Percentiles rank a stretch among this genome's conserved stretches.
These are phyloP conservation scores for Exophiala lecanii-corni DNA, from an alignment of 2,329 filamentous ascomycete species.

Conservation along the genomic window DNA sequence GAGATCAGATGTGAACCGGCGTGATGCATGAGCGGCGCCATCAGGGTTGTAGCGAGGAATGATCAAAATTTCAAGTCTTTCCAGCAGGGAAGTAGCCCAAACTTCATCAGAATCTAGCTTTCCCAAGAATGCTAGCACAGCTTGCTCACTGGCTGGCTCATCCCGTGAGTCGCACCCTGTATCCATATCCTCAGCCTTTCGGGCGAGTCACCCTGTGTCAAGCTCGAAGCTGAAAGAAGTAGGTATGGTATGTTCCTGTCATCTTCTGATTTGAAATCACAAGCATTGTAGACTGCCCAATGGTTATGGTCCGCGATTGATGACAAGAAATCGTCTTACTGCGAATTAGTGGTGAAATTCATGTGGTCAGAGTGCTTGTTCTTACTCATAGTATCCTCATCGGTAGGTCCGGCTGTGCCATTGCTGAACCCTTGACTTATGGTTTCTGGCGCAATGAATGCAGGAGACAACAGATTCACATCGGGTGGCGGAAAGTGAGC, in stretches of 20 bases:
- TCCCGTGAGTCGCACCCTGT: slow-evolving; percentile 12
- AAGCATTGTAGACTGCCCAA: slow-evolving; percentile 4
- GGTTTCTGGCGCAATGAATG: slow-evolving; percentile 5
- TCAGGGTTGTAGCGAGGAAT: slow-evolving; percentile 12
- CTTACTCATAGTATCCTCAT: slow-evolving; percentile 7
- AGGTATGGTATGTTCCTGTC: slow-evolving; percentile 8
- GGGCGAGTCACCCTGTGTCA: background rate
- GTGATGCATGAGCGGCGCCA: slow-evolving; percentile 8
- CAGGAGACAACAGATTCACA: slow-evolving; percentile 11
- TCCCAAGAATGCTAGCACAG: slow-evolving; percentile 9
- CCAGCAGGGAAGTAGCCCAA: slow-evolving; percentile 1
- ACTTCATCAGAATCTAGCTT: slow-evolving; percentile 8
- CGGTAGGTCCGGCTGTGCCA: slow-evolving; percentile 11
- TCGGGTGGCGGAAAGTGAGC: slow-evolving; percentile 7
- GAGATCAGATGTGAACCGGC: slow-evolving; percentile 9
- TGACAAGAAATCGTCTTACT: background rate
- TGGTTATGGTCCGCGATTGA: slow-evolving; percentile 6
- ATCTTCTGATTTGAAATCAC: slow-evolving; percentile 11
- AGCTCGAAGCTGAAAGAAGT: background rate
- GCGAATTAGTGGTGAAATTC: background rate
- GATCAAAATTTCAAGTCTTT: slow-evolving; percentile 10
- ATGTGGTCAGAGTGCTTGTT: background rate
- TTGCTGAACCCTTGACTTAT: slow-evolving; percentile 3
- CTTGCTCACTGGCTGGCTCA: slow-evolving; percentile 11
- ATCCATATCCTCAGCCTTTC: slow-evolving; percentile 11